phyloP scores from a whole-genome alignment of 805 yeast species.

The Wickerhamomyces xylosicus region DNA sequence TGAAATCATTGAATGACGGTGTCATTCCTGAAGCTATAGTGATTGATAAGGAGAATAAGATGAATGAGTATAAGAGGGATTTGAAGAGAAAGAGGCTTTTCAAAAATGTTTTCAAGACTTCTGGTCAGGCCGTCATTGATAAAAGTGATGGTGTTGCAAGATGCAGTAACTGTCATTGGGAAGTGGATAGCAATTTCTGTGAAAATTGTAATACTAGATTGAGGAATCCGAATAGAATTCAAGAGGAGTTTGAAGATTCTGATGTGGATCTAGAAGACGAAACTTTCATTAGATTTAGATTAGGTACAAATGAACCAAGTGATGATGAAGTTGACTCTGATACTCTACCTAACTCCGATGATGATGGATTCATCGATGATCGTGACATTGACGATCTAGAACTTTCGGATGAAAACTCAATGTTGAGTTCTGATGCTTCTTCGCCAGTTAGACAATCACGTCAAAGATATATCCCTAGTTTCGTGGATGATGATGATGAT shows the following conservation, averaged over 20 bases:
- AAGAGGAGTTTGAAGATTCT: neutral
- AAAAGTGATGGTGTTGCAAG: constrained; percentile 63
- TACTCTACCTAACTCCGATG: neutral
- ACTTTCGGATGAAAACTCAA: constrained; percentile 1
- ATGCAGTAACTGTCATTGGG: constrained; percentile 76
- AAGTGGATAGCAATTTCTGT: constrained; percentile 56
- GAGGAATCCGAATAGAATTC: constrained; percentile 12
- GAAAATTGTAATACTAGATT: constrained; percentile 56
- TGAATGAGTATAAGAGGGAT: constrained; percentile 31
- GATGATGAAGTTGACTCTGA: neutral
- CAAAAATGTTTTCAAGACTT: constrained; percentile 36
- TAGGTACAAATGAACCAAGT: neutral
- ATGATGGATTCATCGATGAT: constrained; percentile 12
- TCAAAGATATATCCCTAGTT: neutral
- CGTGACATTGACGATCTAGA: constrained; percentile 5
- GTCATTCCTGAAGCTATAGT: constrained; percentile 2
- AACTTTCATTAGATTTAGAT: neutral
- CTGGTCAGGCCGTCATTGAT: constrained; percentile 45
- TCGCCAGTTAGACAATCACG: constrained; percentile 10
- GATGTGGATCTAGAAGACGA: neutral
- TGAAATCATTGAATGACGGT: constrained; percentile 19
- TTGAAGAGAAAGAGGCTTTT: constrained; percentile 28
- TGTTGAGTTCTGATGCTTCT: constrained; percentile 5
- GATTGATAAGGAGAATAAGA: constrained; percentile 17
- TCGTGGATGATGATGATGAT: neutral